Conservation (phyloP, 306 rosid genomes). For the Glycine soja region DNA sequence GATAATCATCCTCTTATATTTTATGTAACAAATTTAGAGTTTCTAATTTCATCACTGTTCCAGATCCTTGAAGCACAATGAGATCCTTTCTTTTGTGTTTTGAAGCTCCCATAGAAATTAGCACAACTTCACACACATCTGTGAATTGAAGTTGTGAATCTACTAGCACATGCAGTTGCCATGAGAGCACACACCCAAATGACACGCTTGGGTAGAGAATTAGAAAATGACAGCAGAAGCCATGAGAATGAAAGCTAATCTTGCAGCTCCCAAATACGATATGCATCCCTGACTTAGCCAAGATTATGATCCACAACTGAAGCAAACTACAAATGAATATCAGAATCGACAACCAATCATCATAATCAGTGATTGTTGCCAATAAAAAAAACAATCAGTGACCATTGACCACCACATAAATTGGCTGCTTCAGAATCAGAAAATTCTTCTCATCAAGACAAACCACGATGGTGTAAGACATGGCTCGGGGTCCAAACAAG, state of each 20-base stretch:
- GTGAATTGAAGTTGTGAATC: not conserved
- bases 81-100: not conserved
- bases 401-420: not conserved
- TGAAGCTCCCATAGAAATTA: not conserved
- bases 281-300: not conserved
- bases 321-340: not conserved
- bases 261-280: slow-evolving; percentile 10
- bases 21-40: not conserved
- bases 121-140: not conserved
- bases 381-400: too few relatives aligned
- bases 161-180: not conserved
- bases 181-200: not conserved
- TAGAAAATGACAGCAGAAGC: not conserved
- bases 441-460: slow-evolving; percentile 16
- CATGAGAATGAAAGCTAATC: not conserved
- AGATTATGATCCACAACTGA: not conserved
- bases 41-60: slow-evolving; percentile 10
- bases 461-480: not conserved
- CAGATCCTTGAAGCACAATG: not conserved
- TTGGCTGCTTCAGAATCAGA: slow-evolving; percentile 9
- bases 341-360: too few relatives aligned
- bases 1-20: slow-evolving; percentile 5
- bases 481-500: slow-evolving; percentile 2
- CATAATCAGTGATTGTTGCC: too few relatives aligned
- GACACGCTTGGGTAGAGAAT: not conserved